Percentiles rank a stretch among this genome's conserved stretches.
Evolutionary conservation across 257 asterid genomes (phyloP).

Genomic region (Solanum verrucosum): DNA sequence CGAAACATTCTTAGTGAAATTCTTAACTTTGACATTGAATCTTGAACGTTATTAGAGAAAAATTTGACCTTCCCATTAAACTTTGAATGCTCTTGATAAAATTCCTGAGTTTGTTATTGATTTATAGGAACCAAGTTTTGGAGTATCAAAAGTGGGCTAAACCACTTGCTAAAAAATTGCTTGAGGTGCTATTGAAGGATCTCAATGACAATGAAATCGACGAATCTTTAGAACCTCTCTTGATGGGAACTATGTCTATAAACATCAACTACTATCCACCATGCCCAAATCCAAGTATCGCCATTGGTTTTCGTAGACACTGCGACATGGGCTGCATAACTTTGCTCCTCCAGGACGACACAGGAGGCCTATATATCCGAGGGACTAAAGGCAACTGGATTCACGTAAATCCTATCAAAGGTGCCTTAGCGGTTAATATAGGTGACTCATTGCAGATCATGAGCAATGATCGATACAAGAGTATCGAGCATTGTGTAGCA

Average conservation of each 20-base stretch:
- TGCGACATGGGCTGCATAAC: conserved; percentile 39
- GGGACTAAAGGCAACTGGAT: conserved; percentile 24
- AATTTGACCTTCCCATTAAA: background rate
- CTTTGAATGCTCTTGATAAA: background rate
- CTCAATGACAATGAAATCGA: background rate
- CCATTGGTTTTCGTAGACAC: conserved; percentile 36
- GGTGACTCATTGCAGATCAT: conserved; percentile 40
- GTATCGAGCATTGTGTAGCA: conserved; percentile 38
- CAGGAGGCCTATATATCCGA: conserved; percentile 41
- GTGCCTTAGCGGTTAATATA: conserved; percentile 35
- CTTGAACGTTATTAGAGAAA: background rate
- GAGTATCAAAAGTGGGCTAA: conserved; percentile 28
- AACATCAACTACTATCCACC: too few relatives aligned
- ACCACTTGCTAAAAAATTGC: conserved; percentile 29
- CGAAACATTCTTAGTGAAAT: too few relatives aligned
- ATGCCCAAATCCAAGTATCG: background rate
- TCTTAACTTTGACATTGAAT: too few relatives aligned
- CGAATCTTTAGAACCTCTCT: too few relatives aligned
- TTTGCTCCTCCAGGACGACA: conserved; percentile 49
- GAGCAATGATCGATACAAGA: conserved; percentile 45
- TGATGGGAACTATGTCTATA: too few relatives aligned
- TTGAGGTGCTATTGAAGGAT: conserved; percentile 24
- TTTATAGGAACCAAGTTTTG: conserved; percentile 28
- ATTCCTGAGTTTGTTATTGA: background rate
- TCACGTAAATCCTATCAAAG: conserved; percentile 34